Conservation (phyloP, 2,329 filamentous ascomycete species). For the Phialophora verrucosa region DNA sequence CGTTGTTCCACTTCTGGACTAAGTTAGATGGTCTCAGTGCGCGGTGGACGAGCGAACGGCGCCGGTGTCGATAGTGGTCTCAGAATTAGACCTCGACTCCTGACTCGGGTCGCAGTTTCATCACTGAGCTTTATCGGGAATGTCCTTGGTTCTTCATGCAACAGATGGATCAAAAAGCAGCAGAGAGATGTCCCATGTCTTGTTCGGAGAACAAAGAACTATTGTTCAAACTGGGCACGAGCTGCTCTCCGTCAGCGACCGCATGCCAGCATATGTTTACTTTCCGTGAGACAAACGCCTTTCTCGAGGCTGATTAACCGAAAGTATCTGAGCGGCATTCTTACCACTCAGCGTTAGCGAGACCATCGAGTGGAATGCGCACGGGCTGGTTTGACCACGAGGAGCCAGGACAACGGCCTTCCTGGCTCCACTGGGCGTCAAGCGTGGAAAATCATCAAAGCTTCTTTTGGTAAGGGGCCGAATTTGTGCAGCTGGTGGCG, state of each 20-base stretch:
- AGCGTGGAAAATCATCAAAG: slow-evolving; percentile 14
- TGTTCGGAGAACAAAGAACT: neutral
- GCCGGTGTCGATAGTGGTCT: slow-evolving; percentile 3
- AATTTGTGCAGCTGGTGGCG: slow-evolving; percentile 2
- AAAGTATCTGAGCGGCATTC: slow-evolving; percentile 26
- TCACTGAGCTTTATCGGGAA: neutral
- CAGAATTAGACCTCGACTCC: neutral
- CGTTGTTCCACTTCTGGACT: neutral
- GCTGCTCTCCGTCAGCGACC: neutral
- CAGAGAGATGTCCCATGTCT: neutral
- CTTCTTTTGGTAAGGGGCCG: slow-evolving; percentile 17
- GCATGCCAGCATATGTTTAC: slow-evolving; percentile 10
- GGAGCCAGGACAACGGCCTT: slow-evolving; percentile 8
- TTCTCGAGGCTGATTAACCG: slow-evolving; percentile 7
- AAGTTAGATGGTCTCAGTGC: slow-evolving; percentile 23
- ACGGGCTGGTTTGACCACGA: slow-evolving; percentile 12
- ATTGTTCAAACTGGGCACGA: neutral
- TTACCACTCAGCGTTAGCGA: slow-evolving; percentile 35
- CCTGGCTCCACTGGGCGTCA: slow-evolving; percentile 22
- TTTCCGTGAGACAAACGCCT: slow-evolving; percentile 1
- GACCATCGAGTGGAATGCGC: slow-evolving; percentile 27
- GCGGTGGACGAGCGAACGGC: slow-evolving; percentile 13
- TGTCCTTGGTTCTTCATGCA: neutral
- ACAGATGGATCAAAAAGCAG: neutral
- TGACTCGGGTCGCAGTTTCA: slow-evolving; percentile 1